A percentile compares a stretch with the other conserved stretches of the same genome.
phyloP scores from a whole-genome alignment of 1,284 basidiomycete genomes.

The Pseudozyma sp. region DNA sequence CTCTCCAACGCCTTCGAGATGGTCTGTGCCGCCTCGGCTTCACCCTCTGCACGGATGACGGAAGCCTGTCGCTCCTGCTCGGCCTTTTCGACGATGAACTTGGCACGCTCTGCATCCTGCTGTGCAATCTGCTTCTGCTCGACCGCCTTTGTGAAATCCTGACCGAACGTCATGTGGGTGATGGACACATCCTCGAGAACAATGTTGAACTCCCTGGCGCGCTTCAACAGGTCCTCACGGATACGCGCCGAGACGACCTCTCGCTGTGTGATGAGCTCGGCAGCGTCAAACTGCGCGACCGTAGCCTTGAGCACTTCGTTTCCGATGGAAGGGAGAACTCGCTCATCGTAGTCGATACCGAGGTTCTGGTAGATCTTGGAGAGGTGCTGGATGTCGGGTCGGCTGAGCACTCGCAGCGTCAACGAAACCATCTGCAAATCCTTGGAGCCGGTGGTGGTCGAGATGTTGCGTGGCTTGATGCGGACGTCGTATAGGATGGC shows the following conservation, averaged over 20 bases:
- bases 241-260: conserved; percentile 88
- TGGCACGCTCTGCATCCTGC: conserved; percentile 92
- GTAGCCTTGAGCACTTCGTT: conserved; percentile 96
- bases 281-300: conserved; percentile 98
- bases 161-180: conserved; percentile 73
- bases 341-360: conserved; percentile 96
- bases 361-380: conserved; percentile 94
- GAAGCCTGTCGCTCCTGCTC: conserved; percentile 99
- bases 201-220: conserved; percentile 96
- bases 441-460: conserved; percentile 94
- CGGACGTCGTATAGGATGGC: conserved; percentile 98
- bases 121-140: conserved; percentile 98
- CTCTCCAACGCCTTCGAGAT: conserved; percentile 92
- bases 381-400: conserved; percentile 89
- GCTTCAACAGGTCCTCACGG: conserved; percentile 88
- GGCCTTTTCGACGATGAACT: conserved; percentile 94
- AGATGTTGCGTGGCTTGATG: conserved; percentile 94
- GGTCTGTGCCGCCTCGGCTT: conserved; percentile 87
- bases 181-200: conserved; percentile 97
- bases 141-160: conserved; percentile 80
- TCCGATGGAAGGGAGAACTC: conserved; percentile 80
- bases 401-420: conserved; percentile 92
- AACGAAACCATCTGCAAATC: conserved; percentile 94
- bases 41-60: conserved; percentile 97
- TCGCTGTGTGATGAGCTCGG: conserved; percentile 83